Conservation (phyloP, 495 filamentous ascomycete genomes). For the Podospora anserina region DNA sequence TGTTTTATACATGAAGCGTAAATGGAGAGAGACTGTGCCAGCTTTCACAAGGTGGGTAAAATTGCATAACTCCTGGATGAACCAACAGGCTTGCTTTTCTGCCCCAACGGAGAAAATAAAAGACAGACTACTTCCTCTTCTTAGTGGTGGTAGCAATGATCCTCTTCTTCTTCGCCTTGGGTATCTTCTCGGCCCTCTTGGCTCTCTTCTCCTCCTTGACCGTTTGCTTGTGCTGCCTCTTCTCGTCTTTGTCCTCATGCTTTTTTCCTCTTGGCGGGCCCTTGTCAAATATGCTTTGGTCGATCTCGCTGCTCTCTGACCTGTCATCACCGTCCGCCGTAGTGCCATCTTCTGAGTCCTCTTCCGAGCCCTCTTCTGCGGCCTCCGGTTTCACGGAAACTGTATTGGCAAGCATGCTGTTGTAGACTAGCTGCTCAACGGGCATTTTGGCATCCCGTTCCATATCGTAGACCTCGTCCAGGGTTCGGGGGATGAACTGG, state of each 20-base stretch:
- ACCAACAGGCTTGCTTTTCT: no score
- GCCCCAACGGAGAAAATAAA: background rate
- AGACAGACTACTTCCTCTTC: conserved; percentile 35
- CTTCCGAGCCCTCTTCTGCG: conserved; percentile 37
- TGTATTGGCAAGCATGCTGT: conserved; percentile 70
- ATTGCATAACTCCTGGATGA: no score
- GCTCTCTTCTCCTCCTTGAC: conserved; percentile 95
- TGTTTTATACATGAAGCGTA: background rate
- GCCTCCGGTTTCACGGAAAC: conserved; percentile 47
- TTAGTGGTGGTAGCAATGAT: conserved; percentile 48
- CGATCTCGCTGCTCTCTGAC: conserved; percentile 34
- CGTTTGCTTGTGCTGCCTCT: conserved; percentile 82
- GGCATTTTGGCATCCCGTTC: conserved; percentile 83
- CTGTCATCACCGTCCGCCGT: conserved; percentile 49
- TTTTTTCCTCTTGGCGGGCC: conserved; percentile 78
- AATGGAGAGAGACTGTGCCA: no score
- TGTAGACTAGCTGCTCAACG: conserved; percentile 72
- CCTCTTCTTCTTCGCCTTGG: conserved; percentile 89
- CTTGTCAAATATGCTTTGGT: conserved; percentile 56
- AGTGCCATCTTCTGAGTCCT: conserved; percentile 39
- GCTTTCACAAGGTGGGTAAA: no score
- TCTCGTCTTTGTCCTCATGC: conserved; percentile 85
- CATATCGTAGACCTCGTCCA: conserved; percentile 93
- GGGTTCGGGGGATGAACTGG: conserved; percentile 89
- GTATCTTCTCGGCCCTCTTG: conserved; percentile 88